phyloP scores from a whole-genome alignment of 306 rosid genomes.

The Crotalaria pallida region DNA sequence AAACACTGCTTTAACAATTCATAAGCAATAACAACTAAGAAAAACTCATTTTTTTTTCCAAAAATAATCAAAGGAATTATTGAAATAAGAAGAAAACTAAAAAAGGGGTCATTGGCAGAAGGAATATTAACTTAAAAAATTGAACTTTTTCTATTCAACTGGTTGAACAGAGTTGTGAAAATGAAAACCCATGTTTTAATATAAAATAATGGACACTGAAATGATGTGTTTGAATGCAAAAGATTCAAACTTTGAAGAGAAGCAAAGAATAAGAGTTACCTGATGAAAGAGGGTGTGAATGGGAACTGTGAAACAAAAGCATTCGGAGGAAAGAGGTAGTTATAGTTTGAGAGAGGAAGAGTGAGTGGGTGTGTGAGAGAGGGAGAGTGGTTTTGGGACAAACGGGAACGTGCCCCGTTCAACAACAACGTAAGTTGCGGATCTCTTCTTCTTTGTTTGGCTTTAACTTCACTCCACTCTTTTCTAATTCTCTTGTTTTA shows the following conservation, averaged over 20 bases:
- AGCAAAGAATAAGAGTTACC: conserved; percentile 19
- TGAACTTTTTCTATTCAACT: neutral
- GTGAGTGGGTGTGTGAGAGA: neutral
- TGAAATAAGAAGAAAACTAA: neutral
- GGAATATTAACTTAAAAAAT: neutral
- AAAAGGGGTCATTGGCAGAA: neutral
- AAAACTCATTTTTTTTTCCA: neutral
- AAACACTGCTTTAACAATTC: neutral
- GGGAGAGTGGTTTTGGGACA: neutral
- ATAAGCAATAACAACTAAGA: neutral
- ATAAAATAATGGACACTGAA: neutral
- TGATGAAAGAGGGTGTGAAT: conserved; percentile 8
- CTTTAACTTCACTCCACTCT: neutral
- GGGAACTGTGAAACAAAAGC: conserved; percentile 22
- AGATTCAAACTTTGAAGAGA: neutral
- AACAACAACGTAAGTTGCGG: conserved; percentile 33
- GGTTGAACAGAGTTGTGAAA: neutral
- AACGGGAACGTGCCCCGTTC: conserved; percentile 12
- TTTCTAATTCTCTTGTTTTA: neutral
- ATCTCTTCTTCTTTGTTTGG: conserved; percentile 27
- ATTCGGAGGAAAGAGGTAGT: conserved; percentile 29
- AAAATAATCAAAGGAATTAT: neutral
- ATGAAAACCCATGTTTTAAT: neutral
- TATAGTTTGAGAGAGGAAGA: neutral
- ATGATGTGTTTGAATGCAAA: neutral